These are phyloP conservation scores for Prunus armeniaca DNA, from an alignment of 306 rosid genomes.

Conservation along the genomic window DNA sequence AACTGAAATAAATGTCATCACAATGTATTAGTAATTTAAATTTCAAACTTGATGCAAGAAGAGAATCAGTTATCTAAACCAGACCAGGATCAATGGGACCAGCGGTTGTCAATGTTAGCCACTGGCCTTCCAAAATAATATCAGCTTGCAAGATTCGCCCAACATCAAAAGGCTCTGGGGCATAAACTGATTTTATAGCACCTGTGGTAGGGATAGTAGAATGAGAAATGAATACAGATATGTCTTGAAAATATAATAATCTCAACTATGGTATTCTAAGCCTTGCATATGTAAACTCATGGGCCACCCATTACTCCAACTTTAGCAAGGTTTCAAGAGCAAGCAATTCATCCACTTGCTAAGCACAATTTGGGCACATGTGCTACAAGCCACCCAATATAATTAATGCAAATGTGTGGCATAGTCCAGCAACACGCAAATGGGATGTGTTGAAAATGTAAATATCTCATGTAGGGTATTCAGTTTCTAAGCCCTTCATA, in stretches of 20 bases:
- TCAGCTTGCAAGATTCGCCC: conserved; percentile 73
- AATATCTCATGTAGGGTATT: neutral
- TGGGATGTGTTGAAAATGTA: neutral
- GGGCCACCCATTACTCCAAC: neutral
- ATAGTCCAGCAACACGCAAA: neutral
- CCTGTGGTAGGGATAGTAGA: conserved; percentile 44
- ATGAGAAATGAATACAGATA: conserved; percentile 7
- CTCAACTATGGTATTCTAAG: neutral
- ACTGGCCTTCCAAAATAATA: conserved; percentile 39
- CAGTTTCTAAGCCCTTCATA: no score
- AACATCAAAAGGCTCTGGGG: conserved; percentile 90
- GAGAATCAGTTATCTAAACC: conserved; percentile 14
- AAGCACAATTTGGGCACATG: neutral
- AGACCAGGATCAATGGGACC: conserved; percentile 86
- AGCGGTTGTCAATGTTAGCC: conserved; percentile 57
- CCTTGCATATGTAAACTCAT: neutral
- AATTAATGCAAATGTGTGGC: neutral
- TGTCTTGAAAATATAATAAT: neutral
- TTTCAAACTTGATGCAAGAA: conserved; percentile 3
- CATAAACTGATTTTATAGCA: conserved; percentile 74
- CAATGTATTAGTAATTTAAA: conserved; percentile 9
- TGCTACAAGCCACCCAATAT: neutral
- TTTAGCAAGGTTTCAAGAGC: neutral
- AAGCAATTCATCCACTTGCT: neutral
- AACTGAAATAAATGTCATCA: conserved; percentile 5